These are phyloP conservation scores for Rutstroemia sydowiana DNA, from an alignment of 2,329 filamentous ascomycete genomes.

Conservation along the genomic window DNA sequence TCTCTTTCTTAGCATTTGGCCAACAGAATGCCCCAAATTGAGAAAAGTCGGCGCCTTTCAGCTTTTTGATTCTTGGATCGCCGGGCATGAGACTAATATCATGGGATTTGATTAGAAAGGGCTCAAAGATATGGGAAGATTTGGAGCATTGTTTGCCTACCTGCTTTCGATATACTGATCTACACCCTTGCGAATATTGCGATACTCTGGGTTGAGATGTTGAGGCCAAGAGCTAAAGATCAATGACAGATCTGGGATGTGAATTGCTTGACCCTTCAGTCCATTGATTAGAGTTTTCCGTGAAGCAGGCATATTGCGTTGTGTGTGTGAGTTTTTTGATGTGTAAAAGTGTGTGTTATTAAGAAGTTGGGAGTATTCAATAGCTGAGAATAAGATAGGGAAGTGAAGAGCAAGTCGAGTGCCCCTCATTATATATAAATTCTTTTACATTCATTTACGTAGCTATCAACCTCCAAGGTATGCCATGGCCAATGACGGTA, in stretches of 20 bases:
- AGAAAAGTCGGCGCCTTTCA: conserved; percentile 20
- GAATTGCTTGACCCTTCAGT: conserved; percentile 4
- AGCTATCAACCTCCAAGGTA: no score
- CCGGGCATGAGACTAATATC: conserved; percentile 5
- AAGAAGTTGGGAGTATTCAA: no score
- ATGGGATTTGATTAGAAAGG: background rate
- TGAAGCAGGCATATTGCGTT: background rate
- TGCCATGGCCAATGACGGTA: no score
- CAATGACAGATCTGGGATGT: conserved; percentile 10
- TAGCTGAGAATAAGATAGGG: no score
- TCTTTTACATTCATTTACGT: no score
- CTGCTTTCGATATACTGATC: conserved; percentile 7
- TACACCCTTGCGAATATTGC: conserved; percentile 3
- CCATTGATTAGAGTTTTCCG: background rate
- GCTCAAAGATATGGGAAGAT: background rate
- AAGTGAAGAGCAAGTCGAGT: no score
- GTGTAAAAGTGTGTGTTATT: no score
- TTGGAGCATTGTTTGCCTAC: background rate
- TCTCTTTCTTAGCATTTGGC: conserved; percentile 16
- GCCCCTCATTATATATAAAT: no score
- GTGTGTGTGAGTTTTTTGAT: background rate
- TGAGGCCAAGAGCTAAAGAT: conserved; percentile 7
- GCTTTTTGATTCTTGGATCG: conserved; percentile 12
- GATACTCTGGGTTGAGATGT: conserved; percentile 8
- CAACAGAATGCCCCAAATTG: conserved; percentile 24